phyloP scores from a whole-genome alignment of 495 filamentous ascomycete genomes.

The Penicillium roqueforti region DNA sequence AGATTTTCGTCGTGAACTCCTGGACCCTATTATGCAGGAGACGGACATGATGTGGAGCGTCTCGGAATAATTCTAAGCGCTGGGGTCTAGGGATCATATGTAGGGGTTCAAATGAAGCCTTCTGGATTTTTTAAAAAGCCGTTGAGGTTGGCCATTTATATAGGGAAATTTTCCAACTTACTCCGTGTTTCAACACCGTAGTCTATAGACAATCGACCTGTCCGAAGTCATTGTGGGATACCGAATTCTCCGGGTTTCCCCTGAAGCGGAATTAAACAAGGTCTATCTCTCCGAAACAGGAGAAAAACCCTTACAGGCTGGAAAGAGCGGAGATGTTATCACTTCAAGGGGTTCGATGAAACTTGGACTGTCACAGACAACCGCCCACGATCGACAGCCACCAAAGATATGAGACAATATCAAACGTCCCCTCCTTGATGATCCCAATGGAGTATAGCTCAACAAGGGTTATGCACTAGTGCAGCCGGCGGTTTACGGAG shows the following conservation, averaged over 20 bases:
- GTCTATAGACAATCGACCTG: background rate
- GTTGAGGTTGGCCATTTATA: background rate
- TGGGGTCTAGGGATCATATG: too few relatives aligned
- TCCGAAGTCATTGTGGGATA: background rate
- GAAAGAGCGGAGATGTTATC: slow-evolving; percentile 11
- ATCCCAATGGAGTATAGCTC: slow-evolving; percentile 11
- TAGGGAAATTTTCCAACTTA: too few relatives aligned
- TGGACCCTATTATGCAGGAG: background rate
- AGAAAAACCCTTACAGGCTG: slow-evolving; percentile 7
- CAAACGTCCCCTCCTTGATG: slow-evolving; percentile 6
- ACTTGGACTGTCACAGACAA: slow-evolving; percentile 33
- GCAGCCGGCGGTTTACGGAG: slow-evolving; percentile 15
- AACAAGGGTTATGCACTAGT: slow-evolving; percentile 15
- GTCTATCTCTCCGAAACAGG: slow-evolving; percentile 15
- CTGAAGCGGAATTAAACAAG: slow-evolving; percentile 6
- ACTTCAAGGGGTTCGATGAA: slow-evolving; percentile 24
- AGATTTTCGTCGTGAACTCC: background rate
- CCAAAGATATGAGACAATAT: slow-evolving; percentile 11
- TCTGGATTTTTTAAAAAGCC: background rate
- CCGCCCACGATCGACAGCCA: slow-evolving; percentile 27
- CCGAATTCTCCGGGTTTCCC: background rate
- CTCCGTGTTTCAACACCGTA: too few relatives aligned
- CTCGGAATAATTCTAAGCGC: background rate
- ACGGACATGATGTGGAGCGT: background rate
- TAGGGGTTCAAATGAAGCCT: background rate